A percentile compares a stretch with the other conserved stretches of the same genome.
Evolutionary conservation across 768 basidiomycete genomes (phyloP).

Genomic region (Rubroboletus pulcherrimus): DNA sequence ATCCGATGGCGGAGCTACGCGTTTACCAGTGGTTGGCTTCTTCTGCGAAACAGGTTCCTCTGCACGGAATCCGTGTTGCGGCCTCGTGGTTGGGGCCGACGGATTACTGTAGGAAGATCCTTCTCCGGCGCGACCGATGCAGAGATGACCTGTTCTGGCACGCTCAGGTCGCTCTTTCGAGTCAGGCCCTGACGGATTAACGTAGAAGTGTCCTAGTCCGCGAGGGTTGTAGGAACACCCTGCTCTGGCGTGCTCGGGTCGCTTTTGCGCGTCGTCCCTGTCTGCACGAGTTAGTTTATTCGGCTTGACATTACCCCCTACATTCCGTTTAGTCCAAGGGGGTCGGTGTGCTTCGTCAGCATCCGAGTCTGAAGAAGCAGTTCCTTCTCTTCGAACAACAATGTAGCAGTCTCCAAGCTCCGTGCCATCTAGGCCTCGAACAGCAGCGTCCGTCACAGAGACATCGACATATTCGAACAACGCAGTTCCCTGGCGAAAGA

Average conservation of each 20-base stretch:
- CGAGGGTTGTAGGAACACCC: too few relatives aligned
- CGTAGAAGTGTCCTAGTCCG: not conserved
- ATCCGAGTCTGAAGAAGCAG: not conserved
- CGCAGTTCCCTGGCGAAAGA: too few relatives aligned
- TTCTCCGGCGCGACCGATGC: not conserved
- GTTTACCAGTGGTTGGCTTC: not conserved
- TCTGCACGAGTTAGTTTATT: not conserved
- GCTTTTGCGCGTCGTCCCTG: not conserved
- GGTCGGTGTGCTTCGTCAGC: not conserved
- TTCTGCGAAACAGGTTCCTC: not conserved
- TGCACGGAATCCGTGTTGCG: not conserved
- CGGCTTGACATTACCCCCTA: not conserved
- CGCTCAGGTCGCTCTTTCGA: not conserved
- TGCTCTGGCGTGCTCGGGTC: not conserved
- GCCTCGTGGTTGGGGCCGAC: not conserved
- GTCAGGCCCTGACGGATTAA: not conserved
- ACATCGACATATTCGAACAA: too few relatives aligned
- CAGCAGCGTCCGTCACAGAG: too few relatives aligned
- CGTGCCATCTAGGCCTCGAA: too few relatives aligned
- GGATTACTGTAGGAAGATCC: not conserved
- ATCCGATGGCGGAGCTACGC: not conserved
- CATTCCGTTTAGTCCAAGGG: not conserved
- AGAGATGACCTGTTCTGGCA: not conserved
- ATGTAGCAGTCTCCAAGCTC: too few relatives aligned
- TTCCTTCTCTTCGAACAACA: not conserved